Percentiles rank a stretch among this genome's conserved stretches.
phyloP scores from a whole-genome alignment of 192 early-diverging fungal genomes.

The Coemansia sp. region DNA sequence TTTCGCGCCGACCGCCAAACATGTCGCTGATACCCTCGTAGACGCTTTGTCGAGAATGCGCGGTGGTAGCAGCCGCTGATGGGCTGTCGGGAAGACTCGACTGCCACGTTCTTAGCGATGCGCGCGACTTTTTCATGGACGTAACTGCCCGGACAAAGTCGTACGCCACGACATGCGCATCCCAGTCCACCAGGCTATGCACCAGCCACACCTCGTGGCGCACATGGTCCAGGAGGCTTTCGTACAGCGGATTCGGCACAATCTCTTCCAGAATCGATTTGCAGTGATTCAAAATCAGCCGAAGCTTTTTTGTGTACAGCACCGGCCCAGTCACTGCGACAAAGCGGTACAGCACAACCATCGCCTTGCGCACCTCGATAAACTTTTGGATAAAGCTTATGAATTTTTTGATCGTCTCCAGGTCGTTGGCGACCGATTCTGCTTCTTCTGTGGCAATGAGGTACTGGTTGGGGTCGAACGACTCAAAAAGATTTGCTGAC shows the following conservation, averaged over 20 bases:
- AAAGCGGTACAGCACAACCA: slow-evolving; percentile 53
- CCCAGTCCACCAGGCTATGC: slow-evolving; percentile 38
- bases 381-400: slow-evolving; percentile 42
- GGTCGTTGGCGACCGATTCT: slow-evolving; percentile 32
- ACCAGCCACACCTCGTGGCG: slow-evolving; percentile 43
- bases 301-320: slow-evolving; percentile 34
- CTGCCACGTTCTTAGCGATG: slow-evolving; percentile 33
- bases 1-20: slow-evolving; percentile 9
- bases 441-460: slow-evolving; percentile 34
- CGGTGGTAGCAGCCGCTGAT: background rate
- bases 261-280: slow-evolving; percentile 22
- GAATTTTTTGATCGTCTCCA: slow-evolving; percentile 36
- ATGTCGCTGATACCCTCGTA: slow-evolving; percentile 21
- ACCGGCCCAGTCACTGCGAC: slow-evolving; percentile 48
- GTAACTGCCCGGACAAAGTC: slow-evolving; percentile 44
- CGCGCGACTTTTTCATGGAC: slow-evolving; percentile 32
- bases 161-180: slow-evolving; percentile 33
- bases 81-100: slow-evolving; percentile 14
- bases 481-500: slow-evolving; percentile 2
- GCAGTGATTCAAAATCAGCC: slow-evolving; percentile 38
- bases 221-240: slow-evolving; percentile 31
- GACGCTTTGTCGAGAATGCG: slow-evolving; percentile 11
- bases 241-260: slow-evolving; percentile 27
- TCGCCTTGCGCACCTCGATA: slow-evolving; percentile 50
- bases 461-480: slow-evolving; percentile 41